Evolutionary conservation across 2,329 filamentous ascomycete species (phyloP).

Genomic region (Aspergillus sergii): DNA sequence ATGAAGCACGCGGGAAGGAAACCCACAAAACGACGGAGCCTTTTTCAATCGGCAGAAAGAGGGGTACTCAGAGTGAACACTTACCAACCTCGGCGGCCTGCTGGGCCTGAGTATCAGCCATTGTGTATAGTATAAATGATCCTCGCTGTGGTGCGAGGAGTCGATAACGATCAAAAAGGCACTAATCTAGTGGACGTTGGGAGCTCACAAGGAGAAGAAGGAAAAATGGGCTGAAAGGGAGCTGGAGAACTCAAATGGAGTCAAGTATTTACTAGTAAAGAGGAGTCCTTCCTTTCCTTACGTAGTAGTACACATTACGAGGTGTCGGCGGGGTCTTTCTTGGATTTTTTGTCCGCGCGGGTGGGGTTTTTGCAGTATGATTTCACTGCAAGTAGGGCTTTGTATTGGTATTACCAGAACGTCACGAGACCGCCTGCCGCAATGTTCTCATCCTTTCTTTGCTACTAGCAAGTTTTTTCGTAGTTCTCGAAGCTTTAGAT

Average conservation of each 20-base stretch:
- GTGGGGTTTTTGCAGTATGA: background rate
- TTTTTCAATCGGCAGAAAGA: conserved; percentile 30
- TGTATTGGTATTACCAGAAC: conserved; percentile 16
- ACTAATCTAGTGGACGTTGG: conserved; percentile 21
- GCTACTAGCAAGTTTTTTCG: background rate
- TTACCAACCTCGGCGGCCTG: conserved; percentile 46
- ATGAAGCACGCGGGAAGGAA: conserved; percentile 26
- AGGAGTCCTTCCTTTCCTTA: background rate
- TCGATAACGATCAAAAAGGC: conserved; percentile 18
- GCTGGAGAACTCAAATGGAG: conserved; percentile 25
- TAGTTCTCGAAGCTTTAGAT: background rate
- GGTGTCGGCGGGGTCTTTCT: conserved; percentile 26
- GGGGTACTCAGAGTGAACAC: conserved; percentile 27
- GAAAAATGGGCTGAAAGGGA: conserved; percentile 21
- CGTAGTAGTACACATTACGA: conserved; percentile 15
- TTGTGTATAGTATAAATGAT: conserved; percentile 31
- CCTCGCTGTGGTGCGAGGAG: conserved; percentile 29
- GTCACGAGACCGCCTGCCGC: conserved; percentile 5
- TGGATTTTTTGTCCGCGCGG: background rate
- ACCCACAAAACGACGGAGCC: conserved; percentile 39
- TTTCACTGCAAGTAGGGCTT: conserved; percentile 17
- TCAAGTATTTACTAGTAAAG: conserved; percentile 26
- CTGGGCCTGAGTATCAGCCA: conserved; percentile 33
- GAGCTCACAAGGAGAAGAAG: conserved; percentile 24
- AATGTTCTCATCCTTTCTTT: background rate